These are phyloP conservation scores for Arabidopsis lyrata DNA, from an alignment of 441 rosid species.

Conservation along the genomic window DNA sequence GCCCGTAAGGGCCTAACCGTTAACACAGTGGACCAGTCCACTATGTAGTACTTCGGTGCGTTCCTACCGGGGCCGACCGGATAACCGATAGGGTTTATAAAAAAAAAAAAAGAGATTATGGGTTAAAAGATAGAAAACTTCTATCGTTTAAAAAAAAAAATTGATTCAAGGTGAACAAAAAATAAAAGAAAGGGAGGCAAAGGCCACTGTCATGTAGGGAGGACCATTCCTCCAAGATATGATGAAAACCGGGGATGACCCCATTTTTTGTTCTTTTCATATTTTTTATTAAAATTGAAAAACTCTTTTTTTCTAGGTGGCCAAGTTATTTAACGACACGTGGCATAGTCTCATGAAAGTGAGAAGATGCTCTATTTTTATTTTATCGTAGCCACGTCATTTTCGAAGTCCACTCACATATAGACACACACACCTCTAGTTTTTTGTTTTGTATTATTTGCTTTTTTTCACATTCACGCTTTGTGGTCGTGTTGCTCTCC, in stretches of 20 bases:
- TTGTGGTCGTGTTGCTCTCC: slow-evolving; percentile 42
- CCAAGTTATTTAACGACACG: slow-evolving; percentile 22
- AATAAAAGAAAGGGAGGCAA: background rate
- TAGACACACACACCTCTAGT: slow-evolving; percentile 25
- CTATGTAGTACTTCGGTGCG: too few species aligned
- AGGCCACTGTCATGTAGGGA: slow-evolving; percentile 33
- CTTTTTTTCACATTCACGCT: slow-evolving; percentile 27
- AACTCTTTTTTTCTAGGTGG: slow-evolving; percentile 34
- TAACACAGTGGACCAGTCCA: too few species aligned
- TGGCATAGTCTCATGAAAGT: slow-evolving; percentile 23
- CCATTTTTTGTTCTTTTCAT: background rate
- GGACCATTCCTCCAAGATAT: slow-evolving; percentile 46
- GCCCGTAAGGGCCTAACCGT: too few species aligned
- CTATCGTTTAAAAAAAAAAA: background rate
- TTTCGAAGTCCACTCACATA: slow-evolving; percentile 40
- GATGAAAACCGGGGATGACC: slow-evolving; percentile 28
- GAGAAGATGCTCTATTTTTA: slow-evolving; percentile 29
- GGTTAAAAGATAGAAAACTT: too few species aligned
- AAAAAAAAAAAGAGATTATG: too few species aligned
- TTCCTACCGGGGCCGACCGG: too few species aligned
- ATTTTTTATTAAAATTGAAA: background rate
- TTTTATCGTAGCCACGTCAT: slow-evolving; percentile 32
- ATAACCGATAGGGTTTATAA: too few species aligned
- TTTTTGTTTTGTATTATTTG: background rate
- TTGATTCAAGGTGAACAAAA: too few species aligned